These are phyloP conservation scores for Ustilago sp. DNA, from an alignment of 1,284 basidiomycete species.

Conservation along the genomic window DNA sequence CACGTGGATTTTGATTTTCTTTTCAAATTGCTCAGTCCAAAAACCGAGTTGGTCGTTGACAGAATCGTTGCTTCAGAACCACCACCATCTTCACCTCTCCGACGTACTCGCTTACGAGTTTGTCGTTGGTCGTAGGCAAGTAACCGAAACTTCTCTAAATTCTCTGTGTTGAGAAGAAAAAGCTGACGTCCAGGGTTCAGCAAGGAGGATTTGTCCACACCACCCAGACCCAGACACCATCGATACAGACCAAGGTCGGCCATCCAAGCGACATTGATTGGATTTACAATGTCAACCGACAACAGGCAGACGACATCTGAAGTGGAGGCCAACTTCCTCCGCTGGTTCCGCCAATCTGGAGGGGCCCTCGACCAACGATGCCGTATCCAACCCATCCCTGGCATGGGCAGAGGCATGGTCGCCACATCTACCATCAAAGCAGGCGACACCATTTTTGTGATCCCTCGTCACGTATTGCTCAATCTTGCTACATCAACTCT, in stretches of 20 bases:
- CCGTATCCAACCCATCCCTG: constrained; percentile 74
- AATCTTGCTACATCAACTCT: constrained; percentile 82
- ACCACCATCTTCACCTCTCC: no score
- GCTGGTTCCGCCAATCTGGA: constrained; percentile 70
- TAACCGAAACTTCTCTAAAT: no score
- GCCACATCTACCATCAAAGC: constrained; percentile 80
- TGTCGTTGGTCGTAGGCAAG: no score
- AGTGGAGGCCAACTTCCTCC: constrained; percentile 63
- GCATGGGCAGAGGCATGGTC: constrained; percentile 78
- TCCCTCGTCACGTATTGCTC: constrained; percentile 82
- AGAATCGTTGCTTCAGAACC: no score
- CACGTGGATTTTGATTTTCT: no score
- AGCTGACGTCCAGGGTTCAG: constrained; percentile 18
- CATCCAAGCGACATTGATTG: background rate
- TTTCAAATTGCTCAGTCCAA: no score
- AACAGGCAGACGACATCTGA: constrained; percentile 39
- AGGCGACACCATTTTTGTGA: constrained; percentile 81
- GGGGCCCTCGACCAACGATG: constrained; percentile 69
- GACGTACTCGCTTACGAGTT: no score
- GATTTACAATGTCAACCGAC: constrained; percentile 4
- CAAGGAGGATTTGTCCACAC: background rate
- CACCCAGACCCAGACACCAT: background rate
- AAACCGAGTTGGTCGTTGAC: no score
- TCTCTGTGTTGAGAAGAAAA: constrained; percentile 21
- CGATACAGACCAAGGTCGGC: background rate